phyloP scores from a whole-genome alignment of 768 basidiomycete genomes.

The Leucosporidium yakuticum region DNA sequence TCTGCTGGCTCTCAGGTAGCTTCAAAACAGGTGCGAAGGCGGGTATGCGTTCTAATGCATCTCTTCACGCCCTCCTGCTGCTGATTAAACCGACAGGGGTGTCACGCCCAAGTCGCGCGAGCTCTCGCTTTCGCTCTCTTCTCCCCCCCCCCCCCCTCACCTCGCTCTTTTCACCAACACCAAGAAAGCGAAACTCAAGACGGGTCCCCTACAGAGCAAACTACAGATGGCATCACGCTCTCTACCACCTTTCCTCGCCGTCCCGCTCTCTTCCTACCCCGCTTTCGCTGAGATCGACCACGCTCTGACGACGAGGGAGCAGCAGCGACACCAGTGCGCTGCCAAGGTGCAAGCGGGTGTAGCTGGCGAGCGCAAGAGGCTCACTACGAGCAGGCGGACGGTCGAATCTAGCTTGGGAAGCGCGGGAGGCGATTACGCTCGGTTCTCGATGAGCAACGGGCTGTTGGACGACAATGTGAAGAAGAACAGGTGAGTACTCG shows the following conservation, averaged over 20 bases:
- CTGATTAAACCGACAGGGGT: too few species aligned
- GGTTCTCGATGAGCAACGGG: not conserved
- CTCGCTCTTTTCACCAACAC: too few species aligned
- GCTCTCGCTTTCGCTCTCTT: too few species aligned
- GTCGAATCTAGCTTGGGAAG: not conserved
- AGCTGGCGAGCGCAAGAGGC: not conserved
- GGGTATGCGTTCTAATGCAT: too few species aligned
- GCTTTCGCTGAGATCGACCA: not conserved
- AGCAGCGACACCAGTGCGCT: not conserved
- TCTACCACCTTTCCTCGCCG: not conserved
- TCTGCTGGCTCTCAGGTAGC: too few species aligned
- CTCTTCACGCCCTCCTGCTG: too few species aligned
- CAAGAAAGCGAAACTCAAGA: too few species aligned
- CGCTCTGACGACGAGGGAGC: not conserved
- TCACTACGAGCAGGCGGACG: not conserved
- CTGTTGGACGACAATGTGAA: not conserved
- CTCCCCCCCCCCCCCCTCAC: too few species aligned
- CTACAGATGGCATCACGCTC: not conserved
- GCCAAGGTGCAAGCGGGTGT: not conserved
- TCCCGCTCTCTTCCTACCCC: not conserved
- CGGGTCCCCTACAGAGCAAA: too few species aligned
- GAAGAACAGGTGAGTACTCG: slow-evolving; percentile 18
- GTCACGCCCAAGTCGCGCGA: too few species aligned
- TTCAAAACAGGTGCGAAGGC: too few species aligned
- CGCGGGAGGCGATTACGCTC: not conserved